Base-by-base conservation (phyloP, 2,329 filamentous ascomycete genomes). In the Leptographium lundbergii region DNA sequence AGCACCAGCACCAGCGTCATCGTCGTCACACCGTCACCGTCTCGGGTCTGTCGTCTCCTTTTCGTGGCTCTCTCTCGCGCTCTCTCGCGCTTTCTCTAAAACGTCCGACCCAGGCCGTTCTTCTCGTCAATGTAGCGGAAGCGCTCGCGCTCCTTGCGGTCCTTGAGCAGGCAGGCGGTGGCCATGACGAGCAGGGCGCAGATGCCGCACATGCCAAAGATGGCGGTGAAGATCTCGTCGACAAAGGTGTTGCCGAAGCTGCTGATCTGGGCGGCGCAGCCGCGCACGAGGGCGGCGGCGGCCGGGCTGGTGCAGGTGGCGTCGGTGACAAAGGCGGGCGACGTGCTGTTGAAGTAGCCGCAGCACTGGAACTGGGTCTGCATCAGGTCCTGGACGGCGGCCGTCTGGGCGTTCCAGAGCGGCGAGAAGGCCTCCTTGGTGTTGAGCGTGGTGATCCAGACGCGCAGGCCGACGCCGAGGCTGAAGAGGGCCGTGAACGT, bases 61-160 rank as follows among this genome's bases (percentile, higher is more conserved):
- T 45, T 45, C 42, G 4, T 6, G 11, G 17, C 5, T n/a, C 22
- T 22, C 9, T 2, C 24, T 11, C n/a, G 24, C 13, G 9, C 6
- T 13, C 22, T 25, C 22, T 25, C 24, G 47, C 4, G 3, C 4
- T 27, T 3, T 7, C 6, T 7, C 19, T 74, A 80, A 69, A 80
- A 81, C 36, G 75, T 72, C 57, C 77, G 71, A 61, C 70, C 71
- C 63, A 74, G 73, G 57, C 84, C 82, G 63, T 72, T 81, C 81
- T 94, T 94, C 77, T 90, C 84, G 68, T 92, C 88, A 67, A 94
- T 91, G 68, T 88, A 80, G 61, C 84, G 81, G 74, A 90, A 94
- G 61, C 89, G 79, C 71, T 88, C 84, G 67, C 83, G 82, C 75
- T 94, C 89, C 73, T 87, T 88, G 68, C 88, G 84, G 66, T 90